Conservation (phyloP, 2,329 filamentous ascomycete genomes). For the Apiospora saccharicola region DNA sequence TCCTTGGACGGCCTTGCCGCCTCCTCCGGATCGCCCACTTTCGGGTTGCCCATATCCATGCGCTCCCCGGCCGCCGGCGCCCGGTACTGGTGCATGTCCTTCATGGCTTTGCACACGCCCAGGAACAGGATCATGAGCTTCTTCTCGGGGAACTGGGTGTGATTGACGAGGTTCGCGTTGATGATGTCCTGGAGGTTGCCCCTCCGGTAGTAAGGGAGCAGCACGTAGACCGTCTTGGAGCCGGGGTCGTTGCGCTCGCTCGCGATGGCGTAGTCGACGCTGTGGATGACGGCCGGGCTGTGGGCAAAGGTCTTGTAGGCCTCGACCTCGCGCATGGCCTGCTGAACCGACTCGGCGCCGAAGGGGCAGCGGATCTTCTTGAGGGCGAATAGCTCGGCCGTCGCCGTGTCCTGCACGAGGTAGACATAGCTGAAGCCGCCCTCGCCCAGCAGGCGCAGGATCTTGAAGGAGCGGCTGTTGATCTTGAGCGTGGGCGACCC, state of each 20-base stretch:
- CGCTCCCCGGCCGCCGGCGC: slow-evolving; percentile 57
- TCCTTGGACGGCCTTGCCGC: slow-evolving; percentile 45
- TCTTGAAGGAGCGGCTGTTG: slow-evolving; percentile 94
- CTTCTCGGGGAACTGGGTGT: slow-evolving; percentile 87
- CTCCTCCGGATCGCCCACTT: slow-evolving; percentile 48
- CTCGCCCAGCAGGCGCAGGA: slow-evolving; percentile 92
- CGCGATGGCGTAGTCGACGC: slow-evolving; percentile 61
- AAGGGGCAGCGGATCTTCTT: slow-evolving; percentile 99
- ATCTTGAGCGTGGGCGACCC: slow-evolving; percentile 94
- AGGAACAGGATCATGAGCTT: slow-evolving; percentile 89
- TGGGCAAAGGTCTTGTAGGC: slow-evolving; percentile 90
- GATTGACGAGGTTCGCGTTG: slow-evolving; percentile 97
- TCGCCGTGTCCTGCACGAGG: slow-evolving; percentile 89
- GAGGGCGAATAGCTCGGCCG: slow-evolving; percentile 86
- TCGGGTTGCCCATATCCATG: slow-evolving; percentile 58
- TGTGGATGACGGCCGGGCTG: slow-evolving; percentile 74
- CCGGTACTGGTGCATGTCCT: slow-evolving; percentile 89
- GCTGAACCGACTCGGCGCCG: slow-evolving; percentile 92
- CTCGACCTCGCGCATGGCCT: slow-evolving; percentile 96
- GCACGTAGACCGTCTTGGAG: slow-evolving; percentile 94
- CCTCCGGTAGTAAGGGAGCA: slow-evolving; percentile 92
- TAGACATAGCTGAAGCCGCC: slow-evolving; percentile 99
- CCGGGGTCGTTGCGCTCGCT: slow-evolving; percentile 64
- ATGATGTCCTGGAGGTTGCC: slow-evolving; percentile 98
- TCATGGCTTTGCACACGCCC: slow-evolving; percentile 87